Evolutionary conservation across 2,329 filamentous ascomycete species (phyloP).

Genomic region (Gaeumannomyces tritici): DNA sequence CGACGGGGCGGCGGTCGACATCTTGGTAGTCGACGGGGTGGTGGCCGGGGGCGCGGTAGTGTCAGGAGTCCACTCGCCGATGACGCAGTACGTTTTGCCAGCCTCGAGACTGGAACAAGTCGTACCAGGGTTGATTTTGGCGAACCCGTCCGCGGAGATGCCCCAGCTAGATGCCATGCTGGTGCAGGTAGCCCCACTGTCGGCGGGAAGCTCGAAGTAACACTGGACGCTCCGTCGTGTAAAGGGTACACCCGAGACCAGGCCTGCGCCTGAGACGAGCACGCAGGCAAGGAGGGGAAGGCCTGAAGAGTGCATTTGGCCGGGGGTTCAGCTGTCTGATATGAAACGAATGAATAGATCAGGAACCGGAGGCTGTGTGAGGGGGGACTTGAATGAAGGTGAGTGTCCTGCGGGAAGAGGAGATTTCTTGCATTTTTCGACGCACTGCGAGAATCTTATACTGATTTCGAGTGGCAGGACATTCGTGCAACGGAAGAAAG

Average conservation of each 20-base stretch:
- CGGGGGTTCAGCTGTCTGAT: background rate
- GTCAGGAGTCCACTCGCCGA: background rate
- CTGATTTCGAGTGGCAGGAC: no score
- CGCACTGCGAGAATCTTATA: no score
- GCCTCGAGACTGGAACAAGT: constrained; percentile 6
- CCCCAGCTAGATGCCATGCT: constrained; percentile 9
- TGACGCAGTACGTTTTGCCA: constrained; percentile 4
- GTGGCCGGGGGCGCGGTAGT: no score
- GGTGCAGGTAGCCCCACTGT: constrained; percentile 6
- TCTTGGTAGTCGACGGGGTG: no score
- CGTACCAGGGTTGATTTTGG: constrained; percentile 9
- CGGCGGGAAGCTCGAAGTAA: constrained; percentile 2
- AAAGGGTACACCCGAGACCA: background rate
- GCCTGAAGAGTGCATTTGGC: background rate
- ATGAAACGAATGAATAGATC: background rate
- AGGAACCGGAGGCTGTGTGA: background rate
- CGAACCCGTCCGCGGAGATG: constrained; percentile 8
- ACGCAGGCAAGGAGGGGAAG: background rate
- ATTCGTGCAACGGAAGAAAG: no score
- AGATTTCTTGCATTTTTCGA: background rate
- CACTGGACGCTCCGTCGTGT: constrained; percentile 4
- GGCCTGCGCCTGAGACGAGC: background rate
- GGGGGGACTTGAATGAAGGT: background rate
- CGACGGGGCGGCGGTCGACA: no score
- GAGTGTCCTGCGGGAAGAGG: background rate